Evolutionary conservation across 768 basidiomycete genomes (phyloP).

Genomic region (Suillus americanus): DNA sequence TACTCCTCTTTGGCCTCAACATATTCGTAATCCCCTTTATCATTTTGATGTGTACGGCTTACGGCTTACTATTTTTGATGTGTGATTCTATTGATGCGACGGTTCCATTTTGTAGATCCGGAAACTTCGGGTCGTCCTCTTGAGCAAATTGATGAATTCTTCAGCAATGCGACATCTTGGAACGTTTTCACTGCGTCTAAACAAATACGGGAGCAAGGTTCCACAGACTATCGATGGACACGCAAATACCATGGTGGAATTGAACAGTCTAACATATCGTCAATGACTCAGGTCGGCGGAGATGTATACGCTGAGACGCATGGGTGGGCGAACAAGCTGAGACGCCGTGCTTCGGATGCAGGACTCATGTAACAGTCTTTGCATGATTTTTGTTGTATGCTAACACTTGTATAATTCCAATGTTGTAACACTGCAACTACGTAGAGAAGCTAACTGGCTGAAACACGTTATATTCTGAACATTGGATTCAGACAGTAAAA

Average conservation of each 20-base stretch:
- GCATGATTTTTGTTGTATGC: neutral
- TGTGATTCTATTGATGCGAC: neutral
- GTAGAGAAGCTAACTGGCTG: too few relatives aligned
- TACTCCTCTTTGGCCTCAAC: slow-evolving; percentile 9
- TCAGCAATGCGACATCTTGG: slow-evolving; percentile 10
- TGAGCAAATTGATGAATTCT: slow-evolving; percentile 9
- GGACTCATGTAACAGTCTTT: neutral
- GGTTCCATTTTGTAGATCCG: slow-evolving; percentile 4
- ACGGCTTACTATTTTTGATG: neutral
- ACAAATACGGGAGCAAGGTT: neutral
- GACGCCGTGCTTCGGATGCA: neutral
- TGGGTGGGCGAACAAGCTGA: neutral
- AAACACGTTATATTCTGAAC: too few relatives aligned
- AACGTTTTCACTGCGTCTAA: neutral
- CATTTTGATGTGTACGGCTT: slow-evolving; percentile 8
- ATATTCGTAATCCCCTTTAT: slow-evolving; percentile 10
- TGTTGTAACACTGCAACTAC: neutral
- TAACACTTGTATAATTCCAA: neutral
- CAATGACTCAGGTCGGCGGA: neutral
- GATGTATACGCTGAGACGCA: neutral
- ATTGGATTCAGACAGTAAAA: too few relatives aligned
- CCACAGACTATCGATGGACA: neutral
- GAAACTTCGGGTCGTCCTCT: slow-evolving; percentile 8
- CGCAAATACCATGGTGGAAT: neutral
- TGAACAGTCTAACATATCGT: neutral